A percentile compares a stretch with the other conserved stretches of the same genome.
Conservation (phyloP, 2,329 filamentous ascomycete species). For the Pseudogymnoascus sp. region DNA sequence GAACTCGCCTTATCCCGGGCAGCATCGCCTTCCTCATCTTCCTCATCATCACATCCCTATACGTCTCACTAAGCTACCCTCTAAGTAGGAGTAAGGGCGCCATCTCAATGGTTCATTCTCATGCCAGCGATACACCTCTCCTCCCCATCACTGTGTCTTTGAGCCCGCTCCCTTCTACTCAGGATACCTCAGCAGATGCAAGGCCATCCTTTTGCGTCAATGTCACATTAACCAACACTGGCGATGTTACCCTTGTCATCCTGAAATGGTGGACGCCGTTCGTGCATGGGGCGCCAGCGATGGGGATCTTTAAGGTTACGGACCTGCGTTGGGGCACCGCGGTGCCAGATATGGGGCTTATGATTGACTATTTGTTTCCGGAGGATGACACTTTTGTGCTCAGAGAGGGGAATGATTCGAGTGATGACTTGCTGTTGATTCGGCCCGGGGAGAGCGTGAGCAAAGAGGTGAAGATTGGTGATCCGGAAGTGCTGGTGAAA, state of each 20-base stretch:
- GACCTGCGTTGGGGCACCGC: neutral
- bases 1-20: neutral
- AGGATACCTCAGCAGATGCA: neutral
- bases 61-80: neutral
- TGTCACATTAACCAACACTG: constrained; percentile 24
- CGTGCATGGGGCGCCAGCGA: constrained; percentile 27
- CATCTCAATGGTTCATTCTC: neutral
- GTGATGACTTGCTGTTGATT: neutral
- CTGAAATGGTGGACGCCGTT: constrained; percentile 33
- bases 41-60: neutral
- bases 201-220: constrained; percentile 13
- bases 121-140: neutral
- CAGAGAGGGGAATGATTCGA: neutral
- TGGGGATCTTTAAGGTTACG: constrained; percentile 29
- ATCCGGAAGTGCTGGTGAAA: constrained; percentile 25
- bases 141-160: neutral
- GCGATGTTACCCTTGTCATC: constrained; percentile 26
- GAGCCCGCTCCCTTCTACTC: neutral
- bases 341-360: neutral
- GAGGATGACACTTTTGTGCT: neutral
- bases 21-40: neutral
- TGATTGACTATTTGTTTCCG: neutral
- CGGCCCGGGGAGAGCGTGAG: constrained; percentile 21
- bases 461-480: constrained; percentile 20
- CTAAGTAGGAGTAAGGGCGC: neutral